These are phyloP conservation scores for Rhizoctonia solani DNA, from an alignment of 1,284 basidiomycete species.

Conservation along the genomic window DNA sequence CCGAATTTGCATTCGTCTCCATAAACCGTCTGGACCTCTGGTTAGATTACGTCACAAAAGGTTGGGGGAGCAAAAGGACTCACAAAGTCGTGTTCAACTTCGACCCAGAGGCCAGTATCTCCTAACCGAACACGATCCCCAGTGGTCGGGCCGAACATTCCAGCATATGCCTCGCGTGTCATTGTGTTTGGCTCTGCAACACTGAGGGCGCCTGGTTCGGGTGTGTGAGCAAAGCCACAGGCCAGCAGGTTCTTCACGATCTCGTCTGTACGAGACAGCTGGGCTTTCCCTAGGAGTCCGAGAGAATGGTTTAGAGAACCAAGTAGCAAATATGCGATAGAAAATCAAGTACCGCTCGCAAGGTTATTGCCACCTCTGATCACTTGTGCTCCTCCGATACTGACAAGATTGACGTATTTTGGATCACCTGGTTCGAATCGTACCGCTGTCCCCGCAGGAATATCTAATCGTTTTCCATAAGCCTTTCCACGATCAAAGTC, in stretches of 20 bases:
- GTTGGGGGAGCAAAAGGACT: conserved; percentile 40
- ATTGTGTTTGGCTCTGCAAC: conserved; percentile 58
- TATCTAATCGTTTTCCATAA: conserved; percentile 87
- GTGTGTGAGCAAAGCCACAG: conserved; percentile 64
- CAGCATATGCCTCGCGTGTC: conserved; percentile 72
- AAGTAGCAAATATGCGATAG: not conserved
- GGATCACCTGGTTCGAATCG: conserved; percentile 94
- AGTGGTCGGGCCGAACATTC: conserved; percentile 93
- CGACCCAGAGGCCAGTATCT: conserved; percentile 90
- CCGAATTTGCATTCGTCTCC: conserved; percentile 99
- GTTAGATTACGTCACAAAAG: not conserved
- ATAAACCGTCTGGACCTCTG: conserved; percentile 63
- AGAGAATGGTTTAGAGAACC: not conserved
- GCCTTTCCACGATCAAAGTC: conserved; percentile 81
- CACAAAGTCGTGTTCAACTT: conserved; percentile 88
- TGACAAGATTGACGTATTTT: conserved; percentile 82
- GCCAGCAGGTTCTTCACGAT: conserved; percentile 53
- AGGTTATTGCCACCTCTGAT: conserved; percentile 84
- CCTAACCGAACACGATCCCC: conserved; percentile 89
- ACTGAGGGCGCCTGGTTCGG: conserved; percentile 61
- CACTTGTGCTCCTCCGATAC: conserved; percentile 72
- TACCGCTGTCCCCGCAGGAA: conserved; percentile 91
- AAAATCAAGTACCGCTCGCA: conserved; percentile 57
- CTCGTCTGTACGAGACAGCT: conserved; percentile 52
- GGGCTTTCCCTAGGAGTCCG: conserved; percentile 38